Conservation (phyloP, 2,329 filamentous ascomycete genomes). For the Aspergillus sp. region DNA sequence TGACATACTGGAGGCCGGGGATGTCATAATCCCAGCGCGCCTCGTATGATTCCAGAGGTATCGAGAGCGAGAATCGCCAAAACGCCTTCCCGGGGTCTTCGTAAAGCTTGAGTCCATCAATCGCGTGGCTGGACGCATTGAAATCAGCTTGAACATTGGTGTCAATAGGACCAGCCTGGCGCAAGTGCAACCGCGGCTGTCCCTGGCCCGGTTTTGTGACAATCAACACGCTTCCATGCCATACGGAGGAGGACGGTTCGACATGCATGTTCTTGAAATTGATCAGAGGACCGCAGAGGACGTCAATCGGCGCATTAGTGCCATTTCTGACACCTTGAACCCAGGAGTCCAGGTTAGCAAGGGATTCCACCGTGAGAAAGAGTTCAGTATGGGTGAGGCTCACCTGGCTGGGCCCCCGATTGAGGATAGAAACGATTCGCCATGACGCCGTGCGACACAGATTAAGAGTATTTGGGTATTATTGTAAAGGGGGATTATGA, state of each 20-base stretch:
- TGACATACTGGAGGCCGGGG: slow-evolving; percentile 58
- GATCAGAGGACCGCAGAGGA: slow-evolving; percentile 45
- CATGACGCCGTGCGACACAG: too few relatives aligned
- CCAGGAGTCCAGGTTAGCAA: too few relatives aligned
- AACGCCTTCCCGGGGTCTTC: slow-evolving; percentile 56
- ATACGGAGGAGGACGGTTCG: slow-evolving; percentile 39
- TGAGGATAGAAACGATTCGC: too few relatives aligned
- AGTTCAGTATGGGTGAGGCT: too few relatives aligned
- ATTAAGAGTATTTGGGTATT: too few relatives aligned
- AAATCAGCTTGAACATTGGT: slow-evolving; percentile 12
- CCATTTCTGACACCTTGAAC: not conserved
- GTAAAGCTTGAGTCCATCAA: slow-evolving; percentile 54
- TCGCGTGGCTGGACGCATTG: slow-evolving; percentile 14
- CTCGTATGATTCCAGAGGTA: slow-evolving; percentile 67
- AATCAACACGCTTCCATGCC: slow-evolving; percentile 82
- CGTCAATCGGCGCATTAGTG: slow-evolving; percentile 24
- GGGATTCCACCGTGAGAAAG: too few relatives aligned
- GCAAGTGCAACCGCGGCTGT: slow-evolving; percentile 54
- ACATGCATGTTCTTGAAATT: slow-evolving; percentile 45
- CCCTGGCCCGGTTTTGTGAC: slow-evolving; percentile 69
- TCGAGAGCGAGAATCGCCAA: slow-evolving; percentile 54
- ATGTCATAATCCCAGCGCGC: slow-evolving; percentile 75
- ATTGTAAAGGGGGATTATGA: too few relatives aligned
- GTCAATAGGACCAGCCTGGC: slow-evolving; percentile 26
- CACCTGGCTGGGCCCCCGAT: too few relatives aligned